phyloP scores from a whole-genome alignment of 2,329 filamentous ascomycete species.

The Rhexocercosporidium sp. region DNA sequence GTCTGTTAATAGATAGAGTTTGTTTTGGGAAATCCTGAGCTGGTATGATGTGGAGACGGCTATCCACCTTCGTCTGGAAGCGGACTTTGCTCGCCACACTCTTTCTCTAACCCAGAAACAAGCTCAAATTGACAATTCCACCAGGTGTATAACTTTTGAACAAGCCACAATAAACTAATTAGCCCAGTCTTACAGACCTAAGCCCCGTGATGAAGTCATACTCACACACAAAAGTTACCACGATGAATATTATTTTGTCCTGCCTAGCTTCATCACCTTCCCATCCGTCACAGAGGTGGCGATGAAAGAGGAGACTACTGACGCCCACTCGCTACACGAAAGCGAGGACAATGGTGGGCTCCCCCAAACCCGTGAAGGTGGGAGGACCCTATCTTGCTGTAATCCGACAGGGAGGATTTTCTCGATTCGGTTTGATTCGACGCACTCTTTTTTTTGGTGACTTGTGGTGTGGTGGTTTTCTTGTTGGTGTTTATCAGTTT shows the following conservation, averaged over 20 bases:
- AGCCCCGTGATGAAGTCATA: not conserved
- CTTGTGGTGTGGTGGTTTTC: not conserved
- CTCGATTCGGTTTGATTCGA: not conserved
- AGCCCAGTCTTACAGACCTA: not conserved
- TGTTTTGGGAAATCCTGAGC: too few relatives aligned
- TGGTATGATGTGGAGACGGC: too few relatives aligned
- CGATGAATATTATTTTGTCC: not conserved
- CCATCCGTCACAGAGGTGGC: not conserved
- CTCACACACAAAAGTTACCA: not conserved
- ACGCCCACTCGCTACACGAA: slow-evolving; percentile 13
- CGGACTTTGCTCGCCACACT: too few relatives aligned
- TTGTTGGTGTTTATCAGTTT: not conserved
- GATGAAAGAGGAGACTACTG: slow-evolving; percentile 9
- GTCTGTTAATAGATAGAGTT: too few relatives aligned
- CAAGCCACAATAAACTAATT: not conserved
- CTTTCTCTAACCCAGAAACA: too few relatives aligned
- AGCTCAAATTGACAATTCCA: too few relatives aligned
- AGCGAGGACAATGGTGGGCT: slow-evolving; percentile 9
- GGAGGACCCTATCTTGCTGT: slow-evolving; percentile 8
- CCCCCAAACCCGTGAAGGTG: not conserved
- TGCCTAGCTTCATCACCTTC: slow-evolving; percentile 16
- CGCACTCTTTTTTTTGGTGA: not conserved
- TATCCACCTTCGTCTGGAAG: too few relatives aligned
- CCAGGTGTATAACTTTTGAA: too few relatives aligned
- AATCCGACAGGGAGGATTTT: slow-evolving; percentile 8